Evolutionary conservation across 805 yeast species (phyloP), one percentile per base, ranked within the genome.

Genomic region (Nematodospora valgi): DNA sequence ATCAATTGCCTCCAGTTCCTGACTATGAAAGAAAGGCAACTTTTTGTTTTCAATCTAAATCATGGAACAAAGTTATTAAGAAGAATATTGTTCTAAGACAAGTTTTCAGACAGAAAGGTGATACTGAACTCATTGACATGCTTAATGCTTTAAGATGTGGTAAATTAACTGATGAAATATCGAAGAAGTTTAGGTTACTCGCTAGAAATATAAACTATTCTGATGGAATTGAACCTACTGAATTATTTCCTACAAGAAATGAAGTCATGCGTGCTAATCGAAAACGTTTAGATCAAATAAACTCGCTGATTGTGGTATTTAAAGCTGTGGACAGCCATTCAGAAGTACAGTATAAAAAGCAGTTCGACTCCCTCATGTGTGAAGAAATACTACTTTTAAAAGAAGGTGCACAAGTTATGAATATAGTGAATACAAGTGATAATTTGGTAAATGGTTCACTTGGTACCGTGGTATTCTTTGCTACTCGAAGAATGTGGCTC

Each of bases 401-500:
- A 55, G 80, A 76, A 36, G 87, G 86, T 23, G 94, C 96, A 0
- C 98, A 93, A 58, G 97, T 93, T 2, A 89, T 93, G 96, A 79
- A 86, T 71, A 62, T 93, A 45, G 86, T 85, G 49, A 93, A 93
- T 54, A 70, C 74, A 19, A 89, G 86, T 44, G 82, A 78, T 7
- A 61, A 68, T 2, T 64, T 93, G 24, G 98, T 93, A 26, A 93
- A 93, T 60, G 98, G 99, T 3, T 77, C 96, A 0, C 65, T 91
- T 24, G 99, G 99, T 0, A 76, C 70, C 24, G 82, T 93, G 1
- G 46, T 77, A 6, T 78, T 72, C 12, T 80, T 83, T 44, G 58
- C 72, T 32, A 52, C 59, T 2, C 41, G 35, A 6, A 42, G 38
- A 10, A 30, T 54, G 44, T 46, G 52, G 52, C 22, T 39, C 22